phyloP scores from a whole-genome alignment of 805 yeast species.

The Hanseniaspora lachancei region DNA sequence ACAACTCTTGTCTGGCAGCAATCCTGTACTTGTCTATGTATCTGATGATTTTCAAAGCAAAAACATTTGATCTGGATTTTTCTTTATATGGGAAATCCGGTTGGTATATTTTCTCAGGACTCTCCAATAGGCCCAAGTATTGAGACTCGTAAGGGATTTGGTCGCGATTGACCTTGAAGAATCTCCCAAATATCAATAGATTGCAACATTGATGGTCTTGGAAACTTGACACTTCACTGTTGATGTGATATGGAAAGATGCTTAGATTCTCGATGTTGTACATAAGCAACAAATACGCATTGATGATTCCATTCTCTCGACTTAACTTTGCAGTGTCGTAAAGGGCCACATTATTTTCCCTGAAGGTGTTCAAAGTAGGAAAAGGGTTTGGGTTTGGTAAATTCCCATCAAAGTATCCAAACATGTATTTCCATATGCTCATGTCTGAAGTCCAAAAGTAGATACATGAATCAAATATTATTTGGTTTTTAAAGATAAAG shows the following conservation, averaged over 20 bases:
- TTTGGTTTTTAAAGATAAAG: not conserved
- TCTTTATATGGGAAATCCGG: constrained; percentile 1
- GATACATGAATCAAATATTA: constrained; percentile 1
- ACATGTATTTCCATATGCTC: constrained; percentile 9
- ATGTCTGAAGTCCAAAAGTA: constrained; percentile 11
- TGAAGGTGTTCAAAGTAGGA: not conserved
- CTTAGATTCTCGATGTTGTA: not conserved
- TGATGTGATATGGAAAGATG: constrained; percentile 1
- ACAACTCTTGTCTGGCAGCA: constrained; percentile 83
- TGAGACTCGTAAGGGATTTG: constrained; percentile 9
- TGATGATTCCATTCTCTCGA: constrained; percentile 4
- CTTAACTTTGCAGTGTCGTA: constrained; percentile 9
- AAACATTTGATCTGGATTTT: not conserved
- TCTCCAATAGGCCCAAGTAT: not conserved
- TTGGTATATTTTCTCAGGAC: constrained; percentile 1
- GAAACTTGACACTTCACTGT: not conserved
- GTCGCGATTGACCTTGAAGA: not conserved
- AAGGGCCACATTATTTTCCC: not conserved
- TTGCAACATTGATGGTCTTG: not conserved
- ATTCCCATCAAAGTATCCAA: constrained; percentile 10
- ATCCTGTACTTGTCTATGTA: constrained; percentile 90
- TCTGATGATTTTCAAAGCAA: constrained; percentile 80
- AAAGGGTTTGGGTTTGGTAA: not conserved
- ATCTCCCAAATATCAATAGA: not conserved
- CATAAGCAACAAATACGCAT: constrained; percentile 4